Conservation (phyloP, 225 moss, liverwort and hornwort genomes). For the Polytrichum formosum region DNA sequence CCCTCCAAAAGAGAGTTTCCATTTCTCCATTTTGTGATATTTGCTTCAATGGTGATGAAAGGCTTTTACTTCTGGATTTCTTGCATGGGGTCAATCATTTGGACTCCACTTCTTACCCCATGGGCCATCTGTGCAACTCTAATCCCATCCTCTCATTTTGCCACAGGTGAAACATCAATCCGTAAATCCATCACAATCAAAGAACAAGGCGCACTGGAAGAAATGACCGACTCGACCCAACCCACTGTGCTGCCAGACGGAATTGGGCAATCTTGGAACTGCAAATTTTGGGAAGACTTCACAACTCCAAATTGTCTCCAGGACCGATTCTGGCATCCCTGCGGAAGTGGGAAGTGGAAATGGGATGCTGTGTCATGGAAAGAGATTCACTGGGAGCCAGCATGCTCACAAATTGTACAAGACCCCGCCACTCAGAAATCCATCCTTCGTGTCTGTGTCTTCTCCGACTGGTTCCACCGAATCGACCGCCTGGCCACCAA, state of each 20-base stretch:
- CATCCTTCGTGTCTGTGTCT: slow-evolving; percentile 63
- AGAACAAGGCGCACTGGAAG: background rate
- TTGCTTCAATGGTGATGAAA: background rate
- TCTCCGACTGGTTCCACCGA: slow-evolving; percentile 86
- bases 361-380: slow-evolving; percentile 68
- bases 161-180: background rate
- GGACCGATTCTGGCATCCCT: slow-evolving; percentile 36
- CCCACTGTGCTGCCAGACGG: slow-evolving; percentile 10
- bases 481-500: slow-evolving; percentile 78
- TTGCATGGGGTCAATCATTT: background rate
- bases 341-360: slow-evolving; percentile 53
- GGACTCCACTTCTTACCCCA: background rate
- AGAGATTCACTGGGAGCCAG: slow-evolving; percentile 87
- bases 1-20: background rate
- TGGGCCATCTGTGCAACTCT: background rate
- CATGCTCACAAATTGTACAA: slow-evolving; percentile 51
- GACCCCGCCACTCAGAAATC: slow-evolving; percentile 18
- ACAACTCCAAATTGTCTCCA: slow-evolving; percentile 16
- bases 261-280: slow-evolving; percentile 25
- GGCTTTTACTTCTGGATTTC: background rate
- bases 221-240: slow-evolving; percentile 5
- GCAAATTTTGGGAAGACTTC: slow-evolving; percentile 45
- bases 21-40: background rate
- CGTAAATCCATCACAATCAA: background rate
- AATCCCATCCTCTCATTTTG: background rate